Base-by-base conservation (phyloP, 345 rosid genomes). In the Eucalyptus regnans region DNA sequence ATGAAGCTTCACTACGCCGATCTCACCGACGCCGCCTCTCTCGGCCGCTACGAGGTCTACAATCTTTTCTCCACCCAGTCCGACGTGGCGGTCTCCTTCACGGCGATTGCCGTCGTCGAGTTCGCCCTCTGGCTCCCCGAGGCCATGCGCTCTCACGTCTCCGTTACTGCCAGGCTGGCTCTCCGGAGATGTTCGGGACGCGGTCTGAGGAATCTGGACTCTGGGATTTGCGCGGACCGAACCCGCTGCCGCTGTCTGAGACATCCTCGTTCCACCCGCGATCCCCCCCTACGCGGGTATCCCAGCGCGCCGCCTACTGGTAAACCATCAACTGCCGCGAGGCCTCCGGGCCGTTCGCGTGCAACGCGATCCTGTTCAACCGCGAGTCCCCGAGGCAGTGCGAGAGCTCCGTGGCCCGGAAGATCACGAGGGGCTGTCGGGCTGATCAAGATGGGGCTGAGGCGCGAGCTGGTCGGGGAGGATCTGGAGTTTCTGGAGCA, bases 291-390 rank as follows among this genome's bases (percentile, higher is more conserved):
- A 97, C 90, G 99, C 97, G 3, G 99, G 99, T 94, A 7, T 95
- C 99, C 31, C 96, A 97, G 89, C 92, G 95, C 89, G 98, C 98
- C 2, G 99, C 99, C 49, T 99, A 97, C 83, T 95, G 99, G 99
- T 96, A 97, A 94, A 96, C 97, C 1, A 98, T 95, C 9, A 94
- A 96, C 91, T 97, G 96, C 94, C 89, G 97, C 6, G 99, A 97
- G 86, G 99, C 99, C 2, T 95, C 96, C 43, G 97, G 97, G 41
- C 51, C 96, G 56, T 97, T 49, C 85, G 99, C 99, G 1, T 96
- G 99, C 88, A 97, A 97, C 29, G 99, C 98, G 9, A 94, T 97
- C 83, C 31, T 97, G 66, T 97, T 97, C 89, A 97, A 97, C 91
- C 99, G 94, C 88, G 98, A 97, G 90, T 97, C 99, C 1, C 99